Evolutionary conservation across 345 rosid genomes (phyloP).

Genomic region (Syzygium jambos): DNA sequence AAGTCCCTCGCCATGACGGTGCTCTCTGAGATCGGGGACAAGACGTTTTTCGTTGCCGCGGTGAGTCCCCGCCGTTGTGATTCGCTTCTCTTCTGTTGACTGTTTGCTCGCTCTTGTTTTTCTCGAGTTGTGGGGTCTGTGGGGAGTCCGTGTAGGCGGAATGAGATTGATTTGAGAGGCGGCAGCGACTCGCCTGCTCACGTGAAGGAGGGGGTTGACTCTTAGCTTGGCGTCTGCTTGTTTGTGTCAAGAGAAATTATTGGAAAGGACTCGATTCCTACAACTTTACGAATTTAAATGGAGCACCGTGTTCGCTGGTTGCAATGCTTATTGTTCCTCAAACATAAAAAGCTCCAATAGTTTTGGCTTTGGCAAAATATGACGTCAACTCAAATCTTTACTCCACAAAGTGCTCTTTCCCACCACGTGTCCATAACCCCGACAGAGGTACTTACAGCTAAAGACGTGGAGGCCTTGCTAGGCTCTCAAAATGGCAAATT

Average conservation of each 20-base stretch:
- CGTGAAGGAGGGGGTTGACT: not conserved
- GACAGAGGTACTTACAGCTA: not conserved
- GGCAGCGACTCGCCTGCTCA: not conserved
- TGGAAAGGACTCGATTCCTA: not conserved
- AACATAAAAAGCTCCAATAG: not conserved
- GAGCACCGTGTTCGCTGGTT: not conserved
- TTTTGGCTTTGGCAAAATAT: not conserved
- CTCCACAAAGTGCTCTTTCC: not conserved
- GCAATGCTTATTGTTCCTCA: not conserved
- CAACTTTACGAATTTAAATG: not conserved
- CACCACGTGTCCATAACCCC: not conserved
- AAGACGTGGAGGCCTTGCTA: not conserved
- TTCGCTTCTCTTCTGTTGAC: not conserved
- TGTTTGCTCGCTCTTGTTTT: not conserved
- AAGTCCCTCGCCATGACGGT: constrained; percentile 96
- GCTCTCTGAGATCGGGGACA: constrained; percentile 96
- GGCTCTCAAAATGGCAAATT: not conserved
- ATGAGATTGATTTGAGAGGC: not conserved
- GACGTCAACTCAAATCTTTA: not conserved
- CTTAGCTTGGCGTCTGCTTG: not conserved
- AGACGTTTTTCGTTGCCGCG: constrained; percentile 97
- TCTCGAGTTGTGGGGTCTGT: not conserved
- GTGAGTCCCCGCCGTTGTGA: constrained; percentile 25
- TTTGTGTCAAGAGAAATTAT: not conserved
- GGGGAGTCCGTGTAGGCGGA: not conserved